Conservation (phyloP, 2,329 filamentous ascomycete genomes). For the Trichoderma afroharzianum region DNA sequence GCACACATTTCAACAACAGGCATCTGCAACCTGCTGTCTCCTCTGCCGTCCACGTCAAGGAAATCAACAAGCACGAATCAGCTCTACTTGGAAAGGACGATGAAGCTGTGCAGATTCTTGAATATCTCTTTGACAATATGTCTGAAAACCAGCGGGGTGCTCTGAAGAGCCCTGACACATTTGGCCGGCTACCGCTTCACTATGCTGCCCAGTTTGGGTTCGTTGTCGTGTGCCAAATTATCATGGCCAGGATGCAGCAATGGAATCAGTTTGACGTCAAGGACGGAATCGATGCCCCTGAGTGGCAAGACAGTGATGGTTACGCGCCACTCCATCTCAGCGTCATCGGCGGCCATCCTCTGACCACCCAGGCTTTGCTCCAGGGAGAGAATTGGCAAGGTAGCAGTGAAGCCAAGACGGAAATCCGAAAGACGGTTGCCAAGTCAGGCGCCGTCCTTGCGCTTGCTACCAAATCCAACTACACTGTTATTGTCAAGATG, state of each 20-base stretch:
- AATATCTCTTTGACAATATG: constrained; percentile 64
- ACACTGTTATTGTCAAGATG: constrained; percentile 76
- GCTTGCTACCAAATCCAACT: constrained; percentile 85
- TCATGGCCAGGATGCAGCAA: constrained; percentile 83
- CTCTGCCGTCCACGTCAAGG: constrained; percentile 57
- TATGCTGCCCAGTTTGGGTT: constrained; percentile 95
- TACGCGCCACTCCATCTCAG: constrained; percentile 87
- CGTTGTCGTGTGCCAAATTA: constrained; percentile 79
- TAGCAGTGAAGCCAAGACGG: constrained; percentile 56
- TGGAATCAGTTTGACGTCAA: constrained; percentile 85
- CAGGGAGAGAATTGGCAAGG: constrained; percentile 76
- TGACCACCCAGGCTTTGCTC: constrained; percentile 78
- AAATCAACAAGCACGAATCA: constrained; percentile 63
- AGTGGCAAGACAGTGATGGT: constrained; percentile 92
- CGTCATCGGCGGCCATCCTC: constrained; percentile 83
- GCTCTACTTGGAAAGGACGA: constrained; percentile 66
- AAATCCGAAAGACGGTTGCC: constrained; percentile 65
- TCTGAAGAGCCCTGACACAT: constrained; percentile 67
- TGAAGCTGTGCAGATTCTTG: constrained; percentile 67
- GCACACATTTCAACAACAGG: constrained; percentile 57
- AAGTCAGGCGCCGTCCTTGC: constrained; percentile 86
- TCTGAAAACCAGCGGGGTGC: constrained; percentile 63
- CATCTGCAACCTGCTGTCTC: constrained; percentile 78
- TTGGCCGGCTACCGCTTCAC: constrained; percentile 82
- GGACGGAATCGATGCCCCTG: constrained; percentile 77